Conservation (phyloP, 805 yeast species). For the Candida arabinofermentans region DNA sequence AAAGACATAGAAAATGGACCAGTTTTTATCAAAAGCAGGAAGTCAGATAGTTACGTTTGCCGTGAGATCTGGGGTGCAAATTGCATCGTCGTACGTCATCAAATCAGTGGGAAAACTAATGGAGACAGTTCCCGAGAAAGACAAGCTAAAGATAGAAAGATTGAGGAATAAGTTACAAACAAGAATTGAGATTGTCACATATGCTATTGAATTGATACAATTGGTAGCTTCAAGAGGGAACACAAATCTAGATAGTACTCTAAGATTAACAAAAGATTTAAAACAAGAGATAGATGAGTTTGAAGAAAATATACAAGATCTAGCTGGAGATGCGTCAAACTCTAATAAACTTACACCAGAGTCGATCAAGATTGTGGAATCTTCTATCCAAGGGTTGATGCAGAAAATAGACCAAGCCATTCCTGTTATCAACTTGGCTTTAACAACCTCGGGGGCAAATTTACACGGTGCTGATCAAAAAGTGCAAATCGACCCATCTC, state of each 20-base stretch:
- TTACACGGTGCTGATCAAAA: conserved; percentile 43
- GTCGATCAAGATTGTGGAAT: conserved; percentile 44
- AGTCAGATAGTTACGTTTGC: conserved; percentile 80
- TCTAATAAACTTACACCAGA: conserved; percentile 14
- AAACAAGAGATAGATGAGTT: conserved; percentile 56
- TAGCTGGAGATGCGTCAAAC: conserved; percentile 30
- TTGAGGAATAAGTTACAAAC: conserved; percentile 45
- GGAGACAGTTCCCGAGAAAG: conserved; percentile 50
- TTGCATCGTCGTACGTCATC: conserved; percentile 72
- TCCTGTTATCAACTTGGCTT: conserved; percentile 61
- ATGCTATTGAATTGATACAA: conserved; percentile 65
- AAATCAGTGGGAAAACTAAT: conserved; percentile 56
- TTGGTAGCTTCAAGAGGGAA: conserved; percentile 61
- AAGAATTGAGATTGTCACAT: conserved; percentile 56
- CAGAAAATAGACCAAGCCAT: conserved; percentile 60
- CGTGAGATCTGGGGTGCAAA: conserved; percentile 66
- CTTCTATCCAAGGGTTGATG: conserved; percentile 44
- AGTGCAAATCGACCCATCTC: conserved; percentile 47
- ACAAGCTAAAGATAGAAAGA: conserved; percentile 40
- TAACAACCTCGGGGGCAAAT: conserved; percentile 66
- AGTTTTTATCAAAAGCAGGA: conserved; percentile 50
- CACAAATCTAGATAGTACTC: conserved; percentile 50
- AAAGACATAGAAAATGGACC: no score
- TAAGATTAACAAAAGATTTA: conserved; percentile 50
- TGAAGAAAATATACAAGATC: conserved; percentile 42